Conservation (phyloP, 345 rosid species). For the Isatis tinctoria region DNA sequence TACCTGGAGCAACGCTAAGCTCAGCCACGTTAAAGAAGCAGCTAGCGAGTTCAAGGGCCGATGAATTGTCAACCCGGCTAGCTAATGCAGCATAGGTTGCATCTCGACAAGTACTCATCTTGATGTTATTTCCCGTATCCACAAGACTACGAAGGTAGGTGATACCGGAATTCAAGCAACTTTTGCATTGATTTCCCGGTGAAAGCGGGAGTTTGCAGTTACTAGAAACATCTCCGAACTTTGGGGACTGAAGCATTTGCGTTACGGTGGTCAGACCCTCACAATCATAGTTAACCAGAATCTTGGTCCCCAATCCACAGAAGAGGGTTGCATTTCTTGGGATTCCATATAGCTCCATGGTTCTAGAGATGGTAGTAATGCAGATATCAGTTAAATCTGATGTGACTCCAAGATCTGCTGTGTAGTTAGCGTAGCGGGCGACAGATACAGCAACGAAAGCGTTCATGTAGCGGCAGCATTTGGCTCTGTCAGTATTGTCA, state of each 20-base stretch:
- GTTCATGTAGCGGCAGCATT: conserved; percentile 93
- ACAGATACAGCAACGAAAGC: conserved; percentile 73
- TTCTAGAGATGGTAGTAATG: conserved; percentile 56
- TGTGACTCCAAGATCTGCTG: conserved; percentile 65
- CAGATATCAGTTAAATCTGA: conserved; percentile 50
- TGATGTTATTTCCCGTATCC: conserved; percentile 53
- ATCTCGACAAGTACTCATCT: conserved; percentile 84
- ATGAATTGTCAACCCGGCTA: conserved; percentile 59
- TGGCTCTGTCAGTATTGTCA: conserved; percentile 49
- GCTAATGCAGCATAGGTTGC: conserved; percentile 78
- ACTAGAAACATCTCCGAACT: conserved; percentile 51
- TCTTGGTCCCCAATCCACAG: conserved; percentile 87
- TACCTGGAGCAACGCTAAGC: conserved; percentile 53
- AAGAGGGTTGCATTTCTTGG: conserved; percentile 69
- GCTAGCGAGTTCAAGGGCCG: conserved; percentile 63
- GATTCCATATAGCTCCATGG: conserved; percentile 74
- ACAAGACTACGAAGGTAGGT: conserved; percentile 60
- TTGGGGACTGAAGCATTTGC: conserved; percentile 73
- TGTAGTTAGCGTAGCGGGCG: conserved; percentile 68
- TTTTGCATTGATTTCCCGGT: conserved; percentile 52
- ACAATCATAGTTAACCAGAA: conserved; percentile 72
- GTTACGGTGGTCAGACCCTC: conserved; percentile 63
- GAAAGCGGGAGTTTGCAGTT: conserved; percentile 62
- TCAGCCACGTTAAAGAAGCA: conserved; percentile 87
- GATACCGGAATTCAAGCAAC: conserved; percentile 77